Evolutionary conservation across 768 basidiomycete species (phyloP).

Genomic region (Steccherinum ochraceum): DNA sequence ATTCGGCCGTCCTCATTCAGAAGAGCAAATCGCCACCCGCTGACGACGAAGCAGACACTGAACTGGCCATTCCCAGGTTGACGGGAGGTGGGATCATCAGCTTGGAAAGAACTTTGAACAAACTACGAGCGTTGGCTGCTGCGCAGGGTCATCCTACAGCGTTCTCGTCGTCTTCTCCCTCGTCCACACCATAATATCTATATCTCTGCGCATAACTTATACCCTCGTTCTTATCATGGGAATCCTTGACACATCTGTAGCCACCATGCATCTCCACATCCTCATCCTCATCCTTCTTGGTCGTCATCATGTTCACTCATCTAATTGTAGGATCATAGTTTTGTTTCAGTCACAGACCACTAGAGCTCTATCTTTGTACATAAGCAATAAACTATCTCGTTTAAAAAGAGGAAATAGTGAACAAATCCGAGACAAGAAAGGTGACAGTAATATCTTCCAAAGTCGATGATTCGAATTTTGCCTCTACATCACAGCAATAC

Average conservation of each 20-base stretch:
- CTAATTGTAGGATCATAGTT: background rate
- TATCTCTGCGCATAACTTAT: background rate
- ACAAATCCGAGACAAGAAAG: too few species aligned
- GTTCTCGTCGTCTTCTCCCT: background rate
- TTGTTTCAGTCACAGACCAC: background rate
- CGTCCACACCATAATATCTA: background rate
- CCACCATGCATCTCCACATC: background rate
- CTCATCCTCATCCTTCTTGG: background rate
- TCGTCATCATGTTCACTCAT: background rate
- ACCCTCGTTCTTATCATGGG: background rate
- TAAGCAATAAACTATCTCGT: too few species aligned
- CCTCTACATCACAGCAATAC: background rate
- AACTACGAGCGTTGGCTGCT: constrained; percentile 44
- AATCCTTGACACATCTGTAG: background rate
- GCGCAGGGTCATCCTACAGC: constrained; percentile 1
- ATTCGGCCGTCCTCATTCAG: constrained; percentile 57
- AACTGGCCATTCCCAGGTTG: constrained; percentile 64
- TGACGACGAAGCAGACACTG: constrained; percentile 27
- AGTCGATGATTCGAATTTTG: too few species aligned
- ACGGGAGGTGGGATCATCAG: constrained; percentile 76
- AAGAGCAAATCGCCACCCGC: constrained; percentile 49
- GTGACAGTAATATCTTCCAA: too few species aligned
- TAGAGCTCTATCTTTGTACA: background rate
- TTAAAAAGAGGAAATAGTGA: too few species aligned
- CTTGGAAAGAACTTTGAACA: constrained; percentile 66